Percentiles rank a stretch among this genome's conserved stretches.
Conservation (phyloP, 306 rosid genomes). For the Vachellia collinsii region DNA sequence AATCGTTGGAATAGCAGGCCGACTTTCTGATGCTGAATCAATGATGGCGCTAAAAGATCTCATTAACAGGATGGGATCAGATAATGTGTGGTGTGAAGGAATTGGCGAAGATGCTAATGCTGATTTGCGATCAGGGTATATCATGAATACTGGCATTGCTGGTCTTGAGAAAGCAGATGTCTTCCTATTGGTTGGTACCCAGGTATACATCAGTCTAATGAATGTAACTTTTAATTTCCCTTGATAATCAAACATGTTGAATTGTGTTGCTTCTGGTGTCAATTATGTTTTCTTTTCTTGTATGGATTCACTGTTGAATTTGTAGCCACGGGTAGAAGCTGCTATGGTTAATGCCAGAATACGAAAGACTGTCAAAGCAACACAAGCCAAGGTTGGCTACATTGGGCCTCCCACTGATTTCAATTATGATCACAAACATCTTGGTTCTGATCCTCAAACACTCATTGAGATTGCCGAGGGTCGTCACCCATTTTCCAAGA, state of each 20-base stretch:
- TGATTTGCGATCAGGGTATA: conserved; percentile 91
- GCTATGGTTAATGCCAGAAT: conserved; percentile 99
- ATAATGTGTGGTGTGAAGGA: conserved; percentile 94
- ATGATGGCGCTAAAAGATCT: conserved; percentile 96
- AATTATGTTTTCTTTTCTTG: conserved; percentile 29
- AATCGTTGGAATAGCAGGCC: conserved; percentile 90
- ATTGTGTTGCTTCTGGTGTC: conserved; percentile 28
- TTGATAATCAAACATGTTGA: not conserved
- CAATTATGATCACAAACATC: conserved; percentile 84
- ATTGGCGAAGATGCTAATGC: conserved; percentile 68
- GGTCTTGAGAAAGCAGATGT: conserved; percentile 95
- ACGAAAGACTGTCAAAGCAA: conserved; percentile 76
- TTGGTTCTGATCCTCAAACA: conserved; percentile 84
- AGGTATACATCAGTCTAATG: conserved; percentile 57
- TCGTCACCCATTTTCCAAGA: conserved; percentile 73
- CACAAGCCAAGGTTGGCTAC: conserved; percentile 86
- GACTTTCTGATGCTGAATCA: conserved; percentile 96
- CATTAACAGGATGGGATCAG: conserved; percentile 85
- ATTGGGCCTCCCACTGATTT: conserved; percentile 81
- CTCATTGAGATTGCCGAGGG: conserved; percentile 84
- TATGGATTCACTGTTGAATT: conserved; percentile 37
- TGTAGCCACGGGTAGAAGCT: conserved; percentile 98
- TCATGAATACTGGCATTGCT: conserved; percentile 84
- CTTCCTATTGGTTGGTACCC: conserved; percentile 93
- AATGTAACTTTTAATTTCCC: conserved; percentile 25